Conservation (phyloP, 2,329 filamentous ascomycete species). For the Beauveria pseudobassiana region DNA sequence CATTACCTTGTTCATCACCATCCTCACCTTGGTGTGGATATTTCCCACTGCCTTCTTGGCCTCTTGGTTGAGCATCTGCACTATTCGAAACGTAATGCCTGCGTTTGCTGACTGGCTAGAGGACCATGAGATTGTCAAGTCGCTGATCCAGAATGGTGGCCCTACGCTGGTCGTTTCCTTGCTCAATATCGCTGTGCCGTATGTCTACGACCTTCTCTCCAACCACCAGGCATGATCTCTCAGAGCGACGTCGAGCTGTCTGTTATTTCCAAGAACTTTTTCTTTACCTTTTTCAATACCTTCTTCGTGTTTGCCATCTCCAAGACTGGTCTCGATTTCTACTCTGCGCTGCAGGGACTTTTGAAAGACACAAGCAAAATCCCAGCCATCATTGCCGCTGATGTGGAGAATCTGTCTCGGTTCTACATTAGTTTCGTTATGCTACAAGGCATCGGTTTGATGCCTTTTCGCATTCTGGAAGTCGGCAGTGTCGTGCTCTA, state of each 20-base stretch:
- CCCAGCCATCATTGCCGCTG: slow-evolving; percentile 65
- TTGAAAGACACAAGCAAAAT: slow-evolving; percentile 74
- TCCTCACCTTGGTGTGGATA: slow-evolving; percentile 85
- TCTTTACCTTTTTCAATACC: slow-evolving; percentile 98
- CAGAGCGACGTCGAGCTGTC: slow-evolving; percentile 92
- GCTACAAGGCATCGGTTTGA: slow-evolving; percentile 85
- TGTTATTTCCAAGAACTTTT: slow-evolving; percentile 96
- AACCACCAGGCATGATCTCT: slow-evolving; percentile 92
- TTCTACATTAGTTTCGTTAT: slow-evolving; percentile 96
- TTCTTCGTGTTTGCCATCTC: slow-evolving; percentile 92
- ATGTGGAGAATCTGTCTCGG: slow-evolving; percentile 64
- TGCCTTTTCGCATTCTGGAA: slow-evolving; percentile 86
- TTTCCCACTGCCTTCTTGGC: slow-evolving; percentile 73
- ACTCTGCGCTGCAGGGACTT: slow-evolving; percentile 61
- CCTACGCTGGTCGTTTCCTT: slow-evolving; percentile 81
- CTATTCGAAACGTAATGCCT: slow-evolving; percentile 67
- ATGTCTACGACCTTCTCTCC: slow-evolving; percentile 88
- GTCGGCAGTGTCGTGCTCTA: slow-evolving; percentile 81
- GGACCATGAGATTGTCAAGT: slow-evolving; percentile 60
- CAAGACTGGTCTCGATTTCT: slow-evolving; percentile 71
- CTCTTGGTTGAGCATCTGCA: slow-evolving; percentile 70
- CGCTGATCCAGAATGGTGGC: slow-evolving; percentile 78
- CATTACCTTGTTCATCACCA: slow-evolving; percentile 73
- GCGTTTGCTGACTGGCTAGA: slow-evolving; percentile 59
- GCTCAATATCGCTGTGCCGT: slow-evolving; percentile 83